Evolutionary conservation across 306 rosid genomes (phyloP).

Genomic region (Delonix regia): DNA sequence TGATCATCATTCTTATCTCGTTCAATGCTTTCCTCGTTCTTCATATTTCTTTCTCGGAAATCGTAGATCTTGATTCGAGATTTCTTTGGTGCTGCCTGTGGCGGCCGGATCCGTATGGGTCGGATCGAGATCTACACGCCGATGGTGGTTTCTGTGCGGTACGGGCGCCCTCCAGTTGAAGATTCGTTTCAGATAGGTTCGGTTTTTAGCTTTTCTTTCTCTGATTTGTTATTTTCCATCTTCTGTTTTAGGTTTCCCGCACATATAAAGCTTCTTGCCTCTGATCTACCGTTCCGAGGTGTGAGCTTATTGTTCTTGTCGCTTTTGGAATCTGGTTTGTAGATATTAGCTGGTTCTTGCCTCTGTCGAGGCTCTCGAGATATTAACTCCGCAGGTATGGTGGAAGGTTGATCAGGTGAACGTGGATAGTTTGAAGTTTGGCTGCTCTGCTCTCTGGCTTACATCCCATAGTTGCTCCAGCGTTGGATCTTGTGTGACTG

Average conservation of each 20-base stretch:
- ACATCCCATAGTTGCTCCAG: no score
- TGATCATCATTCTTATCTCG: fast-evolving
- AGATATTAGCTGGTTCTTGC: neutral
- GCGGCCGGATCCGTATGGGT: neutral
- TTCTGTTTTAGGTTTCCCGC: neutral
- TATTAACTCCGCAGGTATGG: slow-evolving; percentile 37
- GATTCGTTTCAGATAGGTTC: neutral
- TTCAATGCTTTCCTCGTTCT: fast-evolving
- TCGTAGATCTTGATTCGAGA: neutral
- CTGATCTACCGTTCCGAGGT: slow-evolving; percentile 22
- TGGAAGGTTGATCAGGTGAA: fast-evolving
- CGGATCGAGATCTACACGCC: neutral
- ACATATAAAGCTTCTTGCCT: neutral
- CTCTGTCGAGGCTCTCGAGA: slow-evolving; percentile 6
- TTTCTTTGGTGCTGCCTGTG: fast-evolving
- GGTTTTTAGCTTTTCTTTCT: no score
- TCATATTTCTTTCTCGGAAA: neutral
- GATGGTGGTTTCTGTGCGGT: neutral
- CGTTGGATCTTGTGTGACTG: neutral
- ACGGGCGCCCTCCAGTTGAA: fast-evolving
- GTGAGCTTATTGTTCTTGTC: slow-evolving; percentile 15
- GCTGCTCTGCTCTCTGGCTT: fast-evolving
- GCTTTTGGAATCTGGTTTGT: slow-evolving; percentile 21
- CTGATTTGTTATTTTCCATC: neutral
- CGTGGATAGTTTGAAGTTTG: neutral